Evolutionary conservation across 768 basidiomycete genomes (phyloP).

Genomic region (Leucosporidium yakuticum): DNA sequence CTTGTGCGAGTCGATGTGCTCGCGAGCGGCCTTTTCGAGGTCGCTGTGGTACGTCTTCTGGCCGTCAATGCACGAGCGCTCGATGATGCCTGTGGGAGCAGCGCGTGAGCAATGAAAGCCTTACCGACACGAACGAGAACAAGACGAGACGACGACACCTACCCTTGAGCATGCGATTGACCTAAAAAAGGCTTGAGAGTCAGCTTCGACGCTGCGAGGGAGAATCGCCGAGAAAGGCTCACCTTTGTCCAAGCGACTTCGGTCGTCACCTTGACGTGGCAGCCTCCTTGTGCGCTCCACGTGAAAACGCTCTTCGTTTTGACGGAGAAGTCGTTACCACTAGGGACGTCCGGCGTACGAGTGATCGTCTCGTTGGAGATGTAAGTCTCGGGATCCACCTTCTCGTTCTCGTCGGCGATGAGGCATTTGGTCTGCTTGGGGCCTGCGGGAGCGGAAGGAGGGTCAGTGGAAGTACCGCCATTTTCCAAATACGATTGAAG

Average conservation of each 20-base stretch:
- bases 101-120: conserved; percentile 48
- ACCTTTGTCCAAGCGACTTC: conserved; percentile 92
- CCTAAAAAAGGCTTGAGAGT: conserved; percentile 46
- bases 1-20: conserved; percentile 55
- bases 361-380: conserved; percentile 80
- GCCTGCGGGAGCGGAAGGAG: conserved; percentile 55
- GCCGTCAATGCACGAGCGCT: conserved; percentile 81
- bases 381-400: conserved; percentile 72
- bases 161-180: conserved; percentile 65
- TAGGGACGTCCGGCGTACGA: conserved; percentile 85
- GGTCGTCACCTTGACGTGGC: conserved; percentile 74
- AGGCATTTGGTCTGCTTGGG: conserved; percentile 93
- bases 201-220: background rate
- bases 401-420: conserved; percentile 71
- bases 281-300: conserved; percentile 75
- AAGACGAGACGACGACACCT: conserved; percentile 3
- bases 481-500: too few relatives aligned
- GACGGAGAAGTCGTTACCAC: conserved; percentile 81
- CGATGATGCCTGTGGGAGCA: conserved; percentile 68
- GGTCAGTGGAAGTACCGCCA: conserved; percentile 46
- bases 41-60: conserved; percentile 80
- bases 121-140: background rate
- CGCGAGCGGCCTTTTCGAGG: conserved; percentile 73
- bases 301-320: conserved; percentile 88
- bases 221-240: conserved; percentile 45